phyloP scores from a whole-genome alignment of 2,329 filamentous ascomycete species.

The Tolypocladium inflatum region DNA sequence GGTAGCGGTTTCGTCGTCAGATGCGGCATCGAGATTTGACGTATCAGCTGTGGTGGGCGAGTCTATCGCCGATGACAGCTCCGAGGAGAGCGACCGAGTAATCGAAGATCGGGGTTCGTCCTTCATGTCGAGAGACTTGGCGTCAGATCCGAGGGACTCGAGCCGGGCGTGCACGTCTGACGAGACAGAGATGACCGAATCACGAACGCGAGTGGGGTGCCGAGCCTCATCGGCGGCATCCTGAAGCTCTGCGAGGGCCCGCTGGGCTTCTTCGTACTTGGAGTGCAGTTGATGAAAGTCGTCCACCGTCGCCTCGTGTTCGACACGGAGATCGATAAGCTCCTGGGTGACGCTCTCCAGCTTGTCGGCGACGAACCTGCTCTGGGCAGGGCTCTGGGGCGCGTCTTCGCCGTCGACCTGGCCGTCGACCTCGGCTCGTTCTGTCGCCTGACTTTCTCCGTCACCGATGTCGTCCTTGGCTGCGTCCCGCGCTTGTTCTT shows the following conservation, averaged over 20 bases:
- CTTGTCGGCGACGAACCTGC: slow-evolving; percentile 82
- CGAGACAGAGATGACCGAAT: slow-evolving; percentile 45
- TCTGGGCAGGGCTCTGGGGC: slow-evolving; percentile 66
- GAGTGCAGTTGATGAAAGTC: slow-evolving; percentile 74
- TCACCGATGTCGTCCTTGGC: not conserved
- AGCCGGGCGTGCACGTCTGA: slow-evolving; percentile 48
- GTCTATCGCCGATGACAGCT: slow-evolving; percentile 80
- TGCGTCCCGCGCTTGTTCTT: slow-evolving; percentile 30
- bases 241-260: slow-evolving; percentile 73
- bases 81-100: slow-evolving; percentile 86
- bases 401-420: slow-evolving; percentile 32
- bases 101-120: slow-evolving; percentile 55
- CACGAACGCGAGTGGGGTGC: slow-evolving; percentile 45
- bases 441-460: not conserved
- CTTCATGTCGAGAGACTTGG: slow-evolving; percentile 61
- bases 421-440: not conserved
- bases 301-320: slow-evolving; percentile 75
- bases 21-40: slow-evolving; percentile 43
- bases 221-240: slow-evolving; percentile 74
- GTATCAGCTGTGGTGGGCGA: slow-evolving; percentile 57
- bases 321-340: slow-evolving; percentile 78
- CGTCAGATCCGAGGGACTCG: slow-evolving; percentile 76
- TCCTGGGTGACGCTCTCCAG: slow-evolving; percentile 87
- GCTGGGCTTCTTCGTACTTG: slow-evolving; percentile 87
- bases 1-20: slow-evolving; percentile 31